Percentiles rank a stretch among this genome's conserved stretches.
Evolutionary conservation across 306 rosid genomes (phyloP).

Genomic region (Biancaea sappan): DNA sequence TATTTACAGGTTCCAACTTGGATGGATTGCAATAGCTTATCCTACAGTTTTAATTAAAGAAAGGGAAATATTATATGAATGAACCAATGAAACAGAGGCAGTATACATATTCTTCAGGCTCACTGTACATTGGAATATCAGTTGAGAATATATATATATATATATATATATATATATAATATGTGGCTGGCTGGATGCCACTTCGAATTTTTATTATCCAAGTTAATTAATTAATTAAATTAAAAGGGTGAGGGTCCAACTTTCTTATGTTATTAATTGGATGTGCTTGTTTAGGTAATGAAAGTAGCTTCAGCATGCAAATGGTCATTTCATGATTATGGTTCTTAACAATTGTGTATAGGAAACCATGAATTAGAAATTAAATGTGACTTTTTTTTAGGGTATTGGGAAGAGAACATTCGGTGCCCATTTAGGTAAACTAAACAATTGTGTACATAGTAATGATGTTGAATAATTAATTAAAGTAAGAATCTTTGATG

Average conservation of each 20-base stretch:
- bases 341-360: too few relatives aligned
- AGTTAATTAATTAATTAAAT: neutral
- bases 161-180: neutral
- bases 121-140: slow-evolving; percentile 1
- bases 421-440: neutral
- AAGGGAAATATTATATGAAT: slow-evolving; percentile 5
- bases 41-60: neutral
- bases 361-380: neutral
- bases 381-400: neutral
- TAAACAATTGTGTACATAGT: neutral
- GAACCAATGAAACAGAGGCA: neutral
- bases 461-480: neutral
- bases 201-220: neutral
- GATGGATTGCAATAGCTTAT: slow-evolving; percentile 7
- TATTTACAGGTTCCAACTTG: slow-evolving; percentile 6
- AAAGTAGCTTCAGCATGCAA: neutral
- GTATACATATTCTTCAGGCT: neutral
- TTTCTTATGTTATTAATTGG: neutral
- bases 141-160: neutral
- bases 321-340: neutral
- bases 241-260: neutral
- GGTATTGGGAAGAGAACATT: neutral
- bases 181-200: neutral
- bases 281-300: neutral
- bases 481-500: neutral